phyloP scores from a whole-genome alignment of 805 yeast genomes.

The Tetrapisispora arboricola region DNA sequence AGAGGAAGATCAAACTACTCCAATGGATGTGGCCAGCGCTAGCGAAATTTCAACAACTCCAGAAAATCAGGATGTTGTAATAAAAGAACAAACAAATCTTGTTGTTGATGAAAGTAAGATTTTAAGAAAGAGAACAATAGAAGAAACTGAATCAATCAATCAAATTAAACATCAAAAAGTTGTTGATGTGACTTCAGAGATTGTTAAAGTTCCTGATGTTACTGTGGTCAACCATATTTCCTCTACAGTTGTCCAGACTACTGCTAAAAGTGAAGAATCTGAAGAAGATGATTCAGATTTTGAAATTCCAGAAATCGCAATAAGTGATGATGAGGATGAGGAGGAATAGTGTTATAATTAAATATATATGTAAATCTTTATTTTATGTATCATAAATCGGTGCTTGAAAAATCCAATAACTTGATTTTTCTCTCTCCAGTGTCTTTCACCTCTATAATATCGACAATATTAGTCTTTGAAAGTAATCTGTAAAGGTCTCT shows the following conservation, averaged over 20 bases:
- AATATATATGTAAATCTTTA: not conserved
- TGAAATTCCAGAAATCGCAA: conserved; percentile 23
- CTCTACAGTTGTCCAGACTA: not conserved
- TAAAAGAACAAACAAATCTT: too few species aligned
- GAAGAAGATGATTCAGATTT: conserved; percentile 22
- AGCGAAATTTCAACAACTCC: too few species aligned
- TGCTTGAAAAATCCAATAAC: conserved; percentile 12
- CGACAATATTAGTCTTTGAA: conserved; percentile 10
- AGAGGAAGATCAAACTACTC: too few species aligned
- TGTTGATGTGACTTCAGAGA: not conserved
- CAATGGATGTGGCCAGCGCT: too few species aligned
- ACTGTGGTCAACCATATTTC: not conserved
- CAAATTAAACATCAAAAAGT: conserved; percentile 5
- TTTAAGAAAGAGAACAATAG: conserved; percentile 9
- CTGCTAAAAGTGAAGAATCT: not conserved
- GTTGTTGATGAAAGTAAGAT: conserved; percentile 3
- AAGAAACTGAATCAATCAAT: conserved; percentile 6
- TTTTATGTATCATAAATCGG: not conserved
- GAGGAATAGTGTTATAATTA: conserved; percentile 1
- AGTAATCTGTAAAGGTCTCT: conserved; percentile 15
- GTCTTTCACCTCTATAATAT: not conserved
- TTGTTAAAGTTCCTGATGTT: not conserved
- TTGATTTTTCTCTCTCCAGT: conserved; percentile 8
- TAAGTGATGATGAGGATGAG: conserved; percentile 14
- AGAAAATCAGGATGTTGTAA: too few species aligned